These are phyloP conservation scores for Schizopora paradoxa DNA, from an alignment of 1,284 basidiomycete genomes.

Conservation along the genomic window DNA sequence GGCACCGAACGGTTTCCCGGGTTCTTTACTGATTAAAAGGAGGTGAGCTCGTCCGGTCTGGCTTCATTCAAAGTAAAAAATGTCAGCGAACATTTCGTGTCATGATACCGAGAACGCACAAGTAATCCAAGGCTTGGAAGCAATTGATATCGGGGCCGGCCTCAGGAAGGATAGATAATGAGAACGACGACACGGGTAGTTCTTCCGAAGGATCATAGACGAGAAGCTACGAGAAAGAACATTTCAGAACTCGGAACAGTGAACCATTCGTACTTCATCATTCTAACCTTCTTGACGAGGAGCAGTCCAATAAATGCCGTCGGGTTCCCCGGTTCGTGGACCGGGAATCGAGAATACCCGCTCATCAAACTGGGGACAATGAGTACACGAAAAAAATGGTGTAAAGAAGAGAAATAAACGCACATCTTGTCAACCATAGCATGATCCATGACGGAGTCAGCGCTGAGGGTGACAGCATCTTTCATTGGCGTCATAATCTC, in stretches of 20 bases:
- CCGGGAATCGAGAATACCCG: slow-evolving; percentile 92
- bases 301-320: slow-evolving; percentile 84
- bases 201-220: slow-evolving; percentile 84
- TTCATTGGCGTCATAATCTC: slow-evolving; percentile 85
- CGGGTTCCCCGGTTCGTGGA: slow-evolving; percentile 75
- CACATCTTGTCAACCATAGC: slow-evolving; percentile 71
- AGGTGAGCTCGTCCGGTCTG: slow-evolving; percentile 95
- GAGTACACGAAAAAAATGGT: not conserved
- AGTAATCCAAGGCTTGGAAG: slow-evolving; percentile 81
- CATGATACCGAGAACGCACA: slow-evolving; percentile 41
- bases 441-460: slow-evolving; percentile 79
- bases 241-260: slow-evolving; percentile 3
- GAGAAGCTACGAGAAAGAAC: slow-evolving; percentile 59
- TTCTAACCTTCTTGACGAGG: slow-evolving; percentile 72
- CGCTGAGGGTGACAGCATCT: slow-evolving; percentile 75
- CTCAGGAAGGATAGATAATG: slow-evolving; percentile 85
- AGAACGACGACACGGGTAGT: slow-evolving; percentile 70
- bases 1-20: slow-evolving; percentile 76
- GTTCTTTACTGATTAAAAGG: slow-evolving; percentile 79
- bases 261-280: not conserved
- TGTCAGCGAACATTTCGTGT: not conserved
- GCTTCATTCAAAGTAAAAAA: slow-evolving; percentile 37
- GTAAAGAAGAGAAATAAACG: slow-evolving; percentile 22
- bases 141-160: slow-evolving; percentile 82
- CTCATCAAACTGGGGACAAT: slow-evolving; percentile 50